Conservation (phyloP, 1,284 basidiomycete genomes). For the Rugosomyces carneus region DNA sequence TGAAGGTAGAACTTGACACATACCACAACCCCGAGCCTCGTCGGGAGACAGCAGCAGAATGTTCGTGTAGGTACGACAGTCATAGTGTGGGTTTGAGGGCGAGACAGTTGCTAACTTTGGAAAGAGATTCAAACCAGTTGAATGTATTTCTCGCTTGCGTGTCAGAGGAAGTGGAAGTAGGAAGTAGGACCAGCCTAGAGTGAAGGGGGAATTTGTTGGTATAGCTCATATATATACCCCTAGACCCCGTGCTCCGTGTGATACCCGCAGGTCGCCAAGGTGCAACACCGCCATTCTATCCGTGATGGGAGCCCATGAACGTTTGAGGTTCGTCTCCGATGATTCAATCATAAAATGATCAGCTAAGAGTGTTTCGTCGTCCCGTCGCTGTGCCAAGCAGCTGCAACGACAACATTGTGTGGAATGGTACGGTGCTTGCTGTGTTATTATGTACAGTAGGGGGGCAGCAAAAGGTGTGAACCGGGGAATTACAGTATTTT, state of each 20-base stretch:
- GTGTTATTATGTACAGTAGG: no score
- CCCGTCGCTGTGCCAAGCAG: no score
- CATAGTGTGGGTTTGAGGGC: constrained; percentile 18
- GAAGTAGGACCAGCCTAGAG: constrained; percentile 36
- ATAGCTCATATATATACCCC: constrained; percentile 22
- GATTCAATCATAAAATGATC: background rate
- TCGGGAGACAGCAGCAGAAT: constrained; percentile 43
- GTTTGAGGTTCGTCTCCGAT: constrained; percentile 9
- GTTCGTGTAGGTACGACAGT: constrained; percentile 31
- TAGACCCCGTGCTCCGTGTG: constrained; percentile 6
- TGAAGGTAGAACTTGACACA: constrained; percentile 14
- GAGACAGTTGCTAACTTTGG: constrained; percentile 12
- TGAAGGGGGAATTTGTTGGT: constrained; percentile 9
- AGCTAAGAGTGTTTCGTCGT: no score
- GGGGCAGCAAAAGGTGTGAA: no score
- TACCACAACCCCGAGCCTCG: constrained; percentile 38
- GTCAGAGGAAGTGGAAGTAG: constrained; percentile 7
- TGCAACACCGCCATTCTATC: constrained; percentile 14
- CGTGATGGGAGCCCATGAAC: constrained; percentile 7
- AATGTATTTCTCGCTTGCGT: constrained; percentile 11
- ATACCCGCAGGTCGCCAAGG: constrained; percentile 9
- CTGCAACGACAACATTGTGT: no score
- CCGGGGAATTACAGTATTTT: no score
- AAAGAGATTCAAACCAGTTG: constrained; percentile 17
- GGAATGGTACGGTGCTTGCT: no score